phyloP scores from a whole-genome alignment of 2,329 filamentous ascomycete species.

The Seiridium unicorne region DNA sequence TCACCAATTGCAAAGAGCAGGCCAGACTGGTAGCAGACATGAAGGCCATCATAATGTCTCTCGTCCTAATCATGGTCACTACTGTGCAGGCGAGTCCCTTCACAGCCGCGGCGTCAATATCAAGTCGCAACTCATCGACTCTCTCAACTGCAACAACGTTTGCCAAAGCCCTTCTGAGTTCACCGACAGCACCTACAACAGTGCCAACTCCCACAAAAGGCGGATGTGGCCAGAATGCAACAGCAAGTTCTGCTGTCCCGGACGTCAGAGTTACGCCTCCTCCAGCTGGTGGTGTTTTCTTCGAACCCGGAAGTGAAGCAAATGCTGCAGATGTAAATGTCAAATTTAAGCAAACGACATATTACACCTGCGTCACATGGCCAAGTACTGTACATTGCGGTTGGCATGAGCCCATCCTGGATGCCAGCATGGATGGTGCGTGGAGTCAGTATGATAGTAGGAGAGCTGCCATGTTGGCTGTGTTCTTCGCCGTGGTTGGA shows the following conservation, averaged over 20 bases:
- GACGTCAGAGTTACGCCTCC: slow-evolving; percentile 1
- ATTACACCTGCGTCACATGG: slow-evolving; percentile 33
- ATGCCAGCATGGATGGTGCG: slow-evolving; percentile 17
- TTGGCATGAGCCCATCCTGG: slow-evolving; percentile 35
- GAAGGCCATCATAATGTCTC: not conserved
- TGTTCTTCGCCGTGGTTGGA: no score
- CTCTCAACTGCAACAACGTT: not conserved
- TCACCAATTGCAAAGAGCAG: no score
- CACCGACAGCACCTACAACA: not conserved
- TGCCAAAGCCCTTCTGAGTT: not conserved
- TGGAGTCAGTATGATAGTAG: slow-evolving; percentile 9
- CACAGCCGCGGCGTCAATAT: not conserved
- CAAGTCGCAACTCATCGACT: not conserved
- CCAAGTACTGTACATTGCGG: slow-evolving; percentile 33
- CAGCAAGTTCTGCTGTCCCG: not conserved
- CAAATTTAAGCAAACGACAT: slow-evolving; percentile 35
- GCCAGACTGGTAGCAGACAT: not conserved
- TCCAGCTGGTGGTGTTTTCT: not conserved
- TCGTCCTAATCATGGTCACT: not conserved
- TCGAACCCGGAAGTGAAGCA: not conserved
- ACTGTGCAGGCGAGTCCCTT: slow-evolving; percentile 1
- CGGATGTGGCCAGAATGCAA: not conserved
- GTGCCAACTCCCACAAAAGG: not conserved
- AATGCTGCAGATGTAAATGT: not conserved
- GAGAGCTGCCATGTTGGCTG: not conserved